A percentile compares a stretch with the other conserved stretches of the same genome.
These are phyloP conservation scores for Gonium pectorale DNA, from an alignment of 139 green algal species.

Conservation along the genomic window DNA sequence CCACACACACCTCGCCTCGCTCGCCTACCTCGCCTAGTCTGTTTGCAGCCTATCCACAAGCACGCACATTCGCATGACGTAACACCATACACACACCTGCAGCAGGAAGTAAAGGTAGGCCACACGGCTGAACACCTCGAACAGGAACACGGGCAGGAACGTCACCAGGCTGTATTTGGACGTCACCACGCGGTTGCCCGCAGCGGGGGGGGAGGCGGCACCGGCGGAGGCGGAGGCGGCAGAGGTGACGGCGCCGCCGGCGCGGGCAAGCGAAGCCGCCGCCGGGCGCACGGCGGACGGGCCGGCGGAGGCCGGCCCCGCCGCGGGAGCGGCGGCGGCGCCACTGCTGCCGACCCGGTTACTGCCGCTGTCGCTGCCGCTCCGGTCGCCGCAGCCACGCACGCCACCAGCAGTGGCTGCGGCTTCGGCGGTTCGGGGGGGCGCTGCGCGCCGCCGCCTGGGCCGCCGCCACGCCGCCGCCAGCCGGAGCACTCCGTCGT, in stretches of 20 bases:
- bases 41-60: no score
- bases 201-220: not conserved
- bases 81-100: no score
- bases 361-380: not conserved
- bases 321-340: not conserved
- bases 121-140: slow-evolving; percentile 81
- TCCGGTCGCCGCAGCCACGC: not conserved
- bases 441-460: no score
- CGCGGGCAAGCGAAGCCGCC: no score
- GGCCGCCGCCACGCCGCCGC: no score
- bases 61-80: no score
- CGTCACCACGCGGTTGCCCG: slow-evolving; percentile 75
- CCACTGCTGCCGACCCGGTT: not conserved
- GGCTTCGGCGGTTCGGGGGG: not conserved
- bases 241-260: not conserved
- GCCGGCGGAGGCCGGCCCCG: not conserved
- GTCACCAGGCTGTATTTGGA: slow-evolving; percentile 86
- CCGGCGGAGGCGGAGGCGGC: not conserved
- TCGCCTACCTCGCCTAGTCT: no score
- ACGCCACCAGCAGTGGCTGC: not conserved
- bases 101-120: slow-evolving; percentile 90
- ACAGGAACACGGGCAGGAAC: slow-evolving; percentile 84
- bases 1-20: no score
- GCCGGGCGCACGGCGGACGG: not conserved
- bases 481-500: not conserved